These are phyloP conservation scores for Akebia trifoliata DNA, from an alignment of 164 flowering plant species.

Conservation along the genomic window DNA sequence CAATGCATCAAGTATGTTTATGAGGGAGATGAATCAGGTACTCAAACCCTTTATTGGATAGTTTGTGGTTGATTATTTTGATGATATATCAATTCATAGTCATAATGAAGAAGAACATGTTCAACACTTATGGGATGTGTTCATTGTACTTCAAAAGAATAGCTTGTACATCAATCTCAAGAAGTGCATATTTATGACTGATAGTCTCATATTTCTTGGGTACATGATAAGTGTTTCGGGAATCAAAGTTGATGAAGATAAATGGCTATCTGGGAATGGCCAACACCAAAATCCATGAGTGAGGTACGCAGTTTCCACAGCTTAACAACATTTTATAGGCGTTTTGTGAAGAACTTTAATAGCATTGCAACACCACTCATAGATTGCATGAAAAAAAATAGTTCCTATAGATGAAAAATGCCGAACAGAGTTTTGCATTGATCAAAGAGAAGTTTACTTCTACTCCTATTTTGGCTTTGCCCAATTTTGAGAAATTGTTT, in stretches of 20 bases:
- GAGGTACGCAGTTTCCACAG: neutral
- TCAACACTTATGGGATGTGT: neutral
- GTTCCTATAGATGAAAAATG: neutral
- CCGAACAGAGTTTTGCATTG: no score
- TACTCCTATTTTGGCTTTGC: neutral
- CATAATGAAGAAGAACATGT: neutral
- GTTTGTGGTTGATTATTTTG: neutral
- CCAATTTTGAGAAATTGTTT: conserved; percentile 1
- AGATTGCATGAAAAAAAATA: neutral
- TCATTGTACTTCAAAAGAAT: neutral
- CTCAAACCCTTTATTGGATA: neutral
- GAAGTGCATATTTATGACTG: no score
- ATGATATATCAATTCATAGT: conserved; percentile 2
- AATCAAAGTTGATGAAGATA: neutral
- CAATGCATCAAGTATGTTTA: neutral
- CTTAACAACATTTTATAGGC: neutral
- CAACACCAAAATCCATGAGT: neutral
- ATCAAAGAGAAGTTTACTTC: neutral
- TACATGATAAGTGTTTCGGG: no score
- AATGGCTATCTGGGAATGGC: neutral
- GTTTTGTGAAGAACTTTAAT: neutral
- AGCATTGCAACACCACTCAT: neutral
- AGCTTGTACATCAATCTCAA: no score
- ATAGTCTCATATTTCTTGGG: no score
- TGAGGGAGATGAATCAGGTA: conserved; percentile 1